phyloP scores from a whole-genome alignment of 805 yeast species.

The Sungouiozyma ichnusensis region DNA sequence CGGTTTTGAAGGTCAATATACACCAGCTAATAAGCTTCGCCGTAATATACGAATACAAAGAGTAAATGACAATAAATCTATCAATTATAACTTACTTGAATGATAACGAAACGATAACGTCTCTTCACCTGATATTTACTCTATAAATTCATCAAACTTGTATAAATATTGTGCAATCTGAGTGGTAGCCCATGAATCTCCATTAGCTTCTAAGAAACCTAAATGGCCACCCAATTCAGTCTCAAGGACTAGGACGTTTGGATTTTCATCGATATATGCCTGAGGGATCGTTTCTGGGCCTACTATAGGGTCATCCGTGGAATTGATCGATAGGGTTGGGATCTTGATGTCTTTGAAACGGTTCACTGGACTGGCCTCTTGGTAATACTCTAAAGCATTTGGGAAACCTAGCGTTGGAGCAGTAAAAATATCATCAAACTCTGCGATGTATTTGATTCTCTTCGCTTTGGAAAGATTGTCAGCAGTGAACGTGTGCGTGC shows the following conservation, averaged over 20 bases:
- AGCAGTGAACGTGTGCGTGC: conserved; percentile 20
- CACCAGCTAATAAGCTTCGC: too few species aligned
- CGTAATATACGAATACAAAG: too few species aligned
- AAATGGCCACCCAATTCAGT: conserved; percentile 70
- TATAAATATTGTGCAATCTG: conserved; percentile 32
- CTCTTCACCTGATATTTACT: too few species aligned
- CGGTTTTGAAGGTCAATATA: not conserved
- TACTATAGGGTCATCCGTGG: conserved; percentile 52
- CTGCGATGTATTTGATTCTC: conserved; percentile 33
- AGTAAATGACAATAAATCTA: too few species aligned
- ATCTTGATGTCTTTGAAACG: conserved; percentile 47
- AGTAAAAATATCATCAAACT: conserved; percentile 55
- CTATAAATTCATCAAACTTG: conserved; percentile 27
- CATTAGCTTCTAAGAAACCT: conserved; percentile 36
- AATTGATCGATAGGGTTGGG: conserved; percentile 49
- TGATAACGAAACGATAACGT: too few species aligned
- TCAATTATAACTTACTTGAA: too few species aligned
- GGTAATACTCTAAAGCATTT: conserved; percentile 50
- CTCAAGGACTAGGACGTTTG: conserved; percentile 45
- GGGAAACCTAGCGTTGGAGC: conserved; percentile 53
- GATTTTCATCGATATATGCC: conserved; percentile 41
- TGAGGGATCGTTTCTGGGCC: conserved; percentile 42
- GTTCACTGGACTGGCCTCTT: conserved; percentile 53
- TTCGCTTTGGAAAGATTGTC: conserved; percentile 29
- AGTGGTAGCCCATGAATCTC: conserved; percentile 39